Conservation (phyloP, 495 filamentous ascomycete species). For the Venustampulla echinocandica region DNA sequence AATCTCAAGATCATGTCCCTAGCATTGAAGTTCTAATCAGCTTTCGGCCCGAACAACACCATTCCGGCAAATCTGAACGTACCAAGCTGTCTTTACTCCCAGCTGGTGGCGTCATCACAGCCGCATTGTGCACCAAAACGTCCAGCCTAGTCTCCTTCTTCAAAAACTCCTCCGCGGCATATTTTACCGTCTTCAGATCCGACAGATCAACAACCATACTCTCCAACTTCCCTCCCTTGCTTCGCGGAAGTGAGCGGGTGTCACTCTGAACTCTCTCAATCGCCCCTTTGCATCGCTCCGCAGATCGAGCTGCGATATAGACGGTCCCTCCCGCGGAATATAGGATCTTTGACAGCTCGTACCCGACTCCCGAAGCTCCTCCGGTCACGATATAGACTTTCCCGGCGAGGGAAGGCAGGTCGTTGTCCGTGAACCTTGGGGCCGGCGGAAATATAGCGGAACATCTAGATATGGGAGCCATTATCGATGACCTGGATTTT, state of each 20-base stretch:
- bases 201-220: conserved; percentile 36
- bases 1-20: conserved; percentile 39
- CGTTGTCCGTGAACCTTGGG: conserved; percentile 13
- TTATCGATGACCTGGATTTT: background rate
- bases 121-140: conserved; percentile 44
- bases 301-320: conserved; percentile 22
- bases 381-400: conserved; percentile 18
- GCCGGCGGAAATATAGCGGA: conserved; percentile 12
- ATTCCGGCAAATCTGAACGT: too few species aligned
- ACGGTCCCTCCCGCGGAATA: conserved; percentile 29
- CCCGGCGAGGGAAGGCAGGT: conserved; percentile 10
- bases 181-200: conserved; percentile 38
- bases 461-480: background rate
- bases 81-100: conserved; percentile 27
- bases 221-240: conserved; percentile 29
- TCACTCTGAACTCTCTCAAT: conserved; percentile 27
- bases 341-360: conserved; percentile 34
- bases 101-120: conserved; percentile 33
- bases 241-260: too few species aligned
- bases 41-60: too few species aligned
- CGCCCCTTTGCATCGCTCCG: conserved; percentile 23
- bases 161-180: conserved; percentile 33
- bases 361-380: conserved; percentile 26
- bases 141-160: conserved; percentile 34
- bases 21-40: background rate